phyloP scores from a whole-genome alignment of 83 land plant genomes.

The Diphasiastrum complanatum region DNA sequence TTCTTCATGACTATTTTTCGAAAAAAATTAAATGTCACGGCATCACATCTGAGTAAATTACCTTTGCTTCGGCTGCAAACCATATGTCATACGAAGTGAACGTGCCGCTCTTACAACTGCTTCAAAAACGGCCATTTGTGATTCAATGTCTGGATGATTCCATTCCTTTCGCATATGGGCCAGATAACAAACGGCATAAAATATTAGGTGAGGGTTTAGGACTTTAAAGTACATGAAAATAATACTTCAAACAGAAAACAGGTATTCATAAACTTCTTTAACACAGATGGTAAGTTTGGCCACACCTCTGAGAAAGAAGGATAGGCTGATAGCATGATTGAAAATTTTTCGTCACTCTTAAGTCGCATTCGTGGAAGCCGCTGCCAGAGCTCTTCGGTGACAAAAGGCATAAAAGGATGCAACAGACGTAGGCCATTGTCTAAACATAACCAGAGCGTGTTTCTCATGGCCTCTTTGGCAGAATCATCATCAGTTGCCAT shows the following conservation, averaged over 20 bases:
- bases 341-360: constrained; percentile 30
- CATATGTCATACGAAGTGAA: constrained; percentile 34
- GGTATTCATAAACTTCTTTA: not conserved
- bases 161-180: constrained; percentile 34
- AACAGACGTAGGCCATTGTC: constrained; percentile 78
- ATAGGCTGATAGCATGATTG: constrained; percentile 70
- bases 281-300: not conserved
- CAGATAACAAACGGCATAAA: not conserved
- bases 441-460: constrained; percentile 66
- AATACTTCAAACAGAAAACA: not conserved
- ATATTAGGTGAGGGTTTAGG: not conserved
- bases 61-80: constrained; percentile 47
- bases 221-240: not conserved
- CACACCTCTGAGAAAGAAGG: constrained; percentile 58
- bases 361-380: constrained; percentile 55
- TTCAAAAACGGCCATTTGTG: constrained; percentile 47
- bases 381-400: constrained; percentile 94
- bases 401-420: constrained; percentile 97
- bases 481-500: constrained; percentile 24
- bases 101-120: constrained; percentile 44
- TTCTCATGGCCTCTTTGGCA: constrained; percentile 45
- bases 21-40: not conserved
- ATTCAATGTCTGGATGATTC: constrained; percentile 45
- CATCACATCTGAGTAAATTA: constrained; percentile 23
- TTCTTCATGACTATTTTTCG: not conserved